A percentile compares a stretch with the other conserved stretches of the same genome.
These are phyloP conservation scores for Akanthomyces lecanii DNA, from an alignment of 2,329 filamentous ascomycete genomes.

Conservation along the genomic window DNA sequence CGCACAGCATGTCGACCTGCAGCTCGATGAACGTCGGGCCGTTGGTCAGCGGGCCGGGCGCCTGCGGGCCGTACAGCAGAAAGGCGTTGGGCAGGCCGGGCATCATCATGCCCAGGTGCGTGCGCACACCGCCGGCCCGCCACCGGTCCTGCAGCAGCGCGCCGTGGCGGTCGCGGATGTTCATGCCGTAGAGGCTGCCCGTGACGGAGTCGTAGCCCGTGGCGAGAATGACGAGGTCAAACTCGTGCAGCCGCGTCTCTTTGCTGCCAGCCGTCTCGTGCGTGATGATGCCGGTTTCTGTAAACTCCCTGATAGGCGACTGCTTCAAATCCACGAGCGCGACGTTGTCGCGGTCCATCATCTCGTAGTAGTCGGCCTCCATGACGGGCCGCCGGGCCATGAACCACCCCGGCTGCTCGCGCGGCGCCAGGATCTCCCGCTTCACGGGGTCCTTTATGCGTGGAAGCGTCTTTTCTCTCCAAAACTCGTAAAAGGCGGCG, in stretches of 20 bases:
- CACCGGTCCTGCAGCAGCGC: slow-evolving; percentile 18
- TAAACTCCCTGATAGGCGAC: slow-evolving; percentile 9
- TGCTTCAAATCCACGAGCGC: slow-evolving; percentile 14
- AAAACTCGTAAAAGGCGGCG: slow-evolving; percentile 16
- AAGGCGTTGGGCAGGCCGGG: slow-evolving; percentile 23
- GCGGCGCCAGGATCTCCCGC: slow-evolving; percentile 15
- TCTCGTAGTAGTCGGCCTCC: slow-evolving; percentile 18
- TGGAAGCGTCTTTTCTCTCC: slow-evolving; percentile 8
- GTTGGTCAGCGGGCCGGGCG: slow-evolving; percentile 21
- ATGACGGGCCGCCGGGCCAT: neutral
- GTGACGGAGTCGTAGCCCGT: slow-evolving; percentile 24
- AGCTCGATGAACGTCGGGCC: slow-evolving; percentile 23
- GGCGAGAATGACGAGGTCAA: slow-evolving; percentile 20
- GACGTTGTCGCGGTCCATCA: slow-evolving; percentile 17
- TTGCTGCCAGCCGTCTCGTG: neutral
- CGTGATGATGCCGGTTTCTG: slow-evolving; percentile 6
- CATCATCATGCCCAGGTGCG: slow-evolving; percentile 24
- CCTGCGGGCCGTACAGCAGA: slow-evolving; percentile 25
- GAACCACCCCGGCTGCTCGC: slow-evolving; percentile 13
- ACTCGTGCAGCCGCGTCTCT: neutral
- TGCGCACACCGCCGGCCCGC: slow-evolving; percentile 20
- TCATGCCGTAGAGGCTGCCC: slow-evolving; percentile 23
- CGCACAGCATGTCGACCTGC: slow-evolving; percentile 21
- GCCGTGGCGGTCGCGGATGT: slow-evolving; percentile 20
- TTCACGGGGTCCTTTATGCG: slow-evolving; percentile 16